Percentiles rank a stretch among this genome's conserved stretches.
These are phyloP conservation scores for Penicillium expansum DNA, from an alignment of 2,329 filamentous ascomycete genomes.

Conservation along the genomic window DNA sequence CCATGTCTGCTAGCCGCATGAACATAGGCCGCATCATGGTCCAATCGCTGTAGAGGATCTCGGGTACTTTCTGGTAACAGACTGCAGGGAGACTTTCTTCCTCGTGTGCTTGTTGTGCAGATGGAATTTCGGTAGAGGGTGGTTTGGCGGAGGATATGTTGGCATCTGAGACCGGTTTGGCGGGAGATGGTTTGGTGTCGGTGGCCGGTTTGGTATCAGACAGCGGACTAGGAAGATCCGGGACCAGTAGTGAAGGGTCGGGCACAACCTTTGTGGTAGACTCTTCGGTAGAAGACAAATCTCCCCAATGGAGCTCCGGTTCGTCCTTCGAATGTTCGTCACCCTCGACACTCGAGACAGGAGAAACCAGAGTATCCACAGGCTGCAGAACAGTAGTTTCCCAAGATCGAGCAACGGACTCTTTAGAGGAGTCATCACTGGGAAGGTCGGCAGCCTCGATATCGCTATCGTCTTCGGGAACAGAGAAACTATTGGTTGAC, in stretches of 20 bases:
- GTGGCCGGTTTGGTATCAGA: neutral
- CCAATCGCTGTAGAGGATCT: neutral
- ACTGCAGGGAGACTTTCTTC: neutral
- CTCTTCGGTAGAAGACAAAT: neutral
- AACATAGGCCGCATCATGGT: conserved; percentile 6
- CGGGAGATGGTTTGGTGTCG: neutral
- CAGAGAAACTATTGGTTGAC: conserved; percentile 40
- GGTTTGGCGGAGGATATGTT: neutral
- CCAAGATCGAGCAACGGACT: neutral
- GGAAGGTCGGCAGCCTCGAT: conserved; percentile 5
- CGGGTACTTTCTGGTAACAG: conserved; percentile 6
- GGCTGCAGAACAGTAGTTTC: neutral
- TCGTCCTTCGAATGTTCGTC: neutral
- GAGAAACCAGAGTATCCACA: neutral
- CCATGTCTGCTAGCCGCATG: conserved; percentile 10
- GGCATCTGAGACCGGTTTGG: neutral
- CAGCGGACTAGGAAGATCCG: neutral
- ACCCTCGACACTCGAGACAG: neutral
- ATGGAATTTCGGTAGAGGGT: neutral
- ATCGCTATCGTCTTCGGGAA: conserved; percentile 42
- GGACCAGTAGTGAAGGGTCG: neutral
- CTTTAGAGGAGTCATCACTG: conserved; percentile 3
- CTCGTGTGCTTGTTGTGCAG: neutral
- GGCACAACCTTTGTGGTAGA: neutral
- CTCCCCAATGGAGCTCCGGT: neutral